Evolutionary conservation across 1,139 yeast species (phyloP), one percentile per base, ranked within the genome.

Genomic region (Lodderomyces margitis): DNA sequence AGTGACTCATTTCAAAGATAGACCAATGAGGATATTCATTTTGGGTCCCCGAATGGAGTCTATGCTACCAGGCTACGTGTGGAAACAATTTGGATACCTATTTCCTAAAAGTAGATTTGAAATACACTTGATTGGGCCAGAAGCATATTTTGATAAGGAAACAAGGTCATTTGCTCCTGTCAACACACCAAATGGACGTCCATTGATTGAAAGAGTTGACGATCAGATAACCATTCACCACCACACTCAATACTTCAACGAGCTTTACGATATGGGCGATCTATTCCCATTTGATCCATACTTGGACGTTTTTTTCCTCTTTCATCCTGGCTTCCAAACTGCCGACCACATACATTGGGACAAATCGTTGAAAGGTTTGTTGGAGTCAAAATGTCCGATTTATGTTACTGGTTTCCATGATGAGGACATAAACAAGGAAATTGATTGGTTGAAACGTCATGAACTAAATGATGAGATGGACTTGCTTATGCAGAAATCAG

Each of bases 271-370:
- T 53, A 83, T 87, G 45, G 95, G 92, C 54, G 97, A 91, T 64
- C 84, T 92, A 60, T 88, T 89, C 82, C 98, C 98, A 12, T 92
- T 91, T 61, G 98, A 92, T 62, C 98, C 99, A 33, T 92, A 91
- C 63, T 76, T 87, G 61, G 98, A 92, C 61, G 80, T 81, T 21
- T 92, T 92, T 67, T 89, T 88, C 74, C 70, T 87, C 41, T 92
- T 91, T 84, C 98, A 92, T 62, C 98, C 98, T 2, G 96, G 96
- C 35, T 78, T 89, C 61, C 84, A 88, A 21, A 86, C 95, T 15
- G 87, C 88, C 10, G 96, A 88, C 58, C 78, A 86, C 38, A 74
- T 79, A 59, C 80, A 82, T 56, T 89, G 97, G 95, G 78, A 78
- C 49, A 83, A 85, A 61, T 76, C 96, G 0, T 70, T 92, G 53